Evolutionary conservation across 306 rosid genomes (phyloP).

Genomic region (Acacia crassicarpa): DNA sequence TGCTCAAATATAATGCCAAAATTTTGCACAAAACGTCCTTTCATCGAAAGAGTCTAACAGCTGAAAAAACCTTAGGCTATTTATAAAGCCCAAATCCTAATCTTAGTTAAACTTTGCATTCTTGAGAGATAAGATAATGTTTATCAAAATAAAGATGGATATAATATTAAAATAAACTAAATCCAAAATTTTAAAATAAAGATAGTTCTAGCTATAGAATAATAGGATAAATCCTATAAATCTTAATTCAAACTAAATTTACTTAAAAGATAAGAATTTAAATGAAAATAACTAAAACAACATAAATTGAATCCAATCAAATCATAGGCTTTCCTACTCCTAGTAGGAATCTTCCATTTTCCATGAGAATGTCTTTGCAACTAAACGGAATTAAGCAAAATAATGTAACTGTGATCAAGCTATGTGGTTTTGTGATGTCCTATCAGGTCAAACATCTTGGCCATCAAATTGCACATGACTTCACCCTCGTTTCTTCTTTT

Average conservation of each 20-base stretch:
- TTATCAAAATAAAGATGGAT: neutral
- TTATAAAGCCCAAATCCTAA: neutral
- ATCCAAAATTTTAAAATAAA: neutral
- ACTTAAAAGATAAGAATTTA: neutral
- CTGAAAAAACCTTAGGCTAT: neutral
- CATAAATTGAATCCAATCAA: neutral
- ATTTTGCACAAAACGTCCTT: neutral
- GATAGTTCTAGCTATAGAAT: neutral
- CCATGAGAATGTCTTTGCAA: neutral
- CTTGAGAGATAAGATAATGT: neutral
- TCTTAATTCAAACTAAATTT: neutral
- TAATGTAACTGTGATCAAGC: neutral
- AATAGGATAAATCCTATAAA: neutral
- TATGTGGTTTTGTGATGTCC: constrained; percentile 8
- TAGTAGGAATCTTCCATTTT: neutral
- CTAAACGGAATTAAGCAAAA: neutral
- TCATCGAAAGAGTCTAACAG: neutral
- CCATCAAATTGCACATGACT: constrained; percentile 25
- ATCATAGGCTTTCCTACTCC: neutral
- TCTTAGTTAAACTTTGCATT: neutral
- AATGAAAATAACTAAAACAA: neutral
- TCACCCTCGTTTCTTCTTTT: neutral
- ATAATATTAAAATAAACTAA: neutral
- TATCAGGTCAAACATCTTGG: constrained; percentile 22
- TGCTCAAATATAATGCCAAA: neutral